phyloP scores from a whole-genome alignment of 176 grass and related monocot species.

The Aegilops sharonensis region DNA sequence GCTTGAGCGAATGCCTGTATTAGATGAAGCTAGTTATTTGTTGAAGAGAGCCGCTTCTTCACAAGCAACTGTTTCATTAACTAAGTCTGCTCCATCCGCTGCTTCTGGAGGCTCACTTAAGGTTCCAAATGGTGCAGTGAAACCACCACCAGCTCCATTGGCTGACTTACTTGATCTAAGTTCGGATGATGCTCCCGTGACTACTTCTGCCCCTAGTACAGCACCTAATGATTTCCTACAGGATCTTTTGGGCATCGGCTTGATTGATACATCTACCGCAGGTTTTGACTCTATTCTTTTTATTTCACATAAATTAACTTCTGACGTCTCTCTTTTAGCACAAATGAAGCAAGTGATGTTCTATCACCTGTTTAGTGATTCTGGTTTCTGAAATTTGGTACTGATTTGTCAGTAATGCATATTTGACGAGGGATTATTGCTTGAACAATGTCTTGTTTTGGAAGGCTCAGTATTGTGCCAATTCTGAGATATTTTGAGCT shows the following conservation, averaged over 20 bases:
- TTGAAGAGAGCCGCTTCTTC: slow-evolving; percentile 64
- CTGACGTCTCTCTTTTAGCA: neutral
- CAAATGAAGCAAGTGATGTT: slow-evolving; percentile 7
- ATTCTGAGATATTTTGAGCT: slow-evolving; percentile 4
- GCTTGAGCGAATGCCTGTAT: slow-evolving; percentile 95
- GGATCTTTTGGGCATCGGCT: slow-evolving; percentile 78
- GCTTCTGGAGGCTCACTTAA: slow-evolving; percentile 58
- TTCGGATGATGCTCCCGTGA: slow-evolving; percentile 63
- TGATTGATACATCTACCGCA: slow-evolving; percentile 59
- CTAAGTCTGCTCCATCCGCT: slow-evolving; percentile 48
- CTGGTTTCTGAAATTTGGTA: slow-evolving; percentile 1
- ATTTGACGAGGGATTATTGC: neutral
- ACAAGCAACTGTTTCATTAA: slow-evolving; percentile 48
- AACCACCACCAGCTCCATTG: slow-evolving; percentile 64
- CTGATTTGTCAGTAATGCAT: slow-evolving; percentile 13
- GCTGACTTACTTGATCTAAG: slow-evolving; percentile 91
- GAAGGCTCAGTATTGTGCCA: neutral
- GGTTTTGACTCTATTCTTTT: slow-evolving; percentile 47
- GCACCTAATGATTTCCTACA: slow-evolving; percentile 70
- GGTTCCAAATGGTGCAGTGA: slow-evolving; percentile 85
- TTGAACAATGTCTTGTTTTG: slow-evolving; percentile 8
- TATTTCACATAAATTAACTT: slow-evolving; percentile 23
- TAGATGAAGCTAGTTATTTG: slow-evolving; percentile 83
- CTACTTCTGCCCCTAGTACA: slow-evolving; percentile 45
- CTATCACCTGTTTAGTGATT: slow-evolving; percentile 1